Evolutionary conservation across 257 asterid genomes (phyloP), one percentile per base, ranked within the genome.

Genomic region (Rehmannia glutinosa): DNA sequence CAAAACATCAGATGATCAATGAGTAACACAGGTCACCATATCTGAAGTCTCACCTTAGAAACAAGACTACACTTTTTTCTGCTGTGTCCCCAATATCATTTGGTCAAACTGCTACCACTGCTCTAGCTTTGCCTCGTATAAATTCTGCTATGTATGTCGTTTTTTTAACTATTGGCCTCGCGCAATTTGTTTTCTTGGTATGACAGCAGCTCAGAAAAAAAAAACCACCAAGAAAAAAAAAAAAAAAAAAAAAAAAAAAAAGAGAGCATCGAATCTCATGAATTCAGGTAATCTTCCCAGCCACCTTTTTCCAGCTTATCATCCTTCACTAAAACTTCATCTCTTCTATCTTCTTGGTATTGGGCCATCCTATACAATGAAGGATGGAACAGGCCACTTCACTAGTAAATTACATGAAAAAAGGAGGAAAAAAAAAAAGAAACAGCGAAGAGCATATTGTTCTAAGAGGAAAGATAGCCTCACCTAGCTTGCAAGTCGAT

Each of bases 301-400:
- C 97, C 98, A 67, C 51, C 81, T 33, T 77, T 74, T 71, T 72
- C 88, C 56, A 93, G 90, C 78, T 85, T 88, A 50, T 84, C 84
- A 8, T 77, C 97, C 81, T 90, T 90, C 3, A 66, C 84, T 82
- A 88, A 67, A 7, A 93, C 96, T 68, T 90, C 97, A 1, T 88
- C 97, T 74, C 90, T 73, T 72, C 92, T 78, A 81, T 93, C 96
- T 70, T 90, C 94, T 73, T 55, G 84, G 71, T 86, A 93, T 71
- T 93, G 98, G 1, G 92, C 91, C 92, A 93, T 84, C 82, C 96
- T 90, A 62, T 46, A 80, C 30, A 9, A 46, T 6, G 8, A 58
- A 60, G 8, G 17, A 69, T 3, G 2, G 17, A 47, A 20, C 39
- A 72, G 32, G 16, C 62, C 68, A 54, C 52, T 36, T 42, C 12